These are phyloP conservation scores for Lachnellula willkommii DNA, from an alignment of 2,329 filamentous ascomycete genomes.

Conservation along the genomic window DNA sequence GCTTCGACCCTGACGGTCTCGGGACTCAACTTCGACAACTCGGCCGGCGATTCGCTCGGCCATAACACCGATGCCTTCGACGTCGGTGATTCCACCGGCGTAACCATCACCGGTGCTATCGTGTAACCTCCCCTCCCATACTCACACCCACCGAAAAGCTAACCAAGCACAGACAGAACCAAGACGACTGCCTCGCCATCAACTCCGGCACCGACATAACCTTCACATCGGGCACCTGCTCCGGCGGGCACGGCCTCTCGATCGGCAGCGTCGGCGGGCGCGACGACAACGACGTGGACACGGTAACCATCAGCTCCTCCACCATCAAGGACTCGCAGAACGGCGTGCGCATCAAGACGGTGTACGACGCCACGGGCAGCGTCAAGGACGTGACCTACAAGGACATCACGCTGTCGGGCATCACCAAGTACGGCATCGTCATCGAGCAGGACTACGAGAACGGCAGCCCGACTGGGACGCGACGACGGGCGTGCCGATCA, in stretches of 20 bases:
- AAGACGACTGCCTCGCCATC: slow-evolving; percentile 55
- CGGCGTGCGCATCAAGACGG: slow-evolving; percentile 38
- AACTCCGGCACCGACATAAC: slow-evolving; percentile 45
- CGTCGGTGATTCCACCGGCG: slow-evolving; percentile 40
- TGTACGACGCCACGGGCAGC: slow-evolving; percentile 34
- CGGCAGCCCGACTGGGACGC: slow-evolving; percentile 24
- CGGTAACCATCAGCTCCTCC: slow-evolving; percentile 45
- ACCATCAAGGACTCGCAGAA: slow-evolving; percentile 47
- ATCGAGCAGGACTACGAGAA: slow-evolving; percentile 51
- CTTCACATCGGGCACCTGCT: slow-evolving; percentile 27
- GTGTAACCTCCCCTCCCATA: slow-evolving; percentile 28
- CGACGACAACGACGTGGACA: slow-evolving; percentile 47
- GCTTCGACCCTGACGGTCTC: slow-evolving; percentile 42
- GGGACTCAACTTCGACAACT: slow-evolving; percentile 52
- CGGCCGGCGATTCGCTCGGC: slow-evolving; percentile 43
- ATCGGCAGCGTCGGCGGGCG: slow-evolving; percentile 56
- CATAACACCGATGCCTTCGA: slow-evolving; percentile 54
- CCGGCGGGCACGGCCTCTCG: slow-evolving; percentile 42
- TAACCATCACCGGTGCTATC: slow-evolving; percentile 46
- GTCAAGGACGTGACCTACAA: slow-evolving; percentile 48
- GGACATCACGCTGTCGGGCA: slow-evolving; percentile 45
- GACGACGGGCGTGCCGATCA: slow-evolving; percentile 45
- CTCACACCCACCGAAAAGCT: neutral
- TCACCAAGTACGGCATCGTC: slow-evolving; percentile 42
- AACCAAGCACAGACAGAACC: slow-evolving; percentile 24